Percentiles rank a stretch among this genome's conserved stretches.
Conservation (phyloP, 331 rosid genomes). For the Telfairia occidentalis region DNA sequence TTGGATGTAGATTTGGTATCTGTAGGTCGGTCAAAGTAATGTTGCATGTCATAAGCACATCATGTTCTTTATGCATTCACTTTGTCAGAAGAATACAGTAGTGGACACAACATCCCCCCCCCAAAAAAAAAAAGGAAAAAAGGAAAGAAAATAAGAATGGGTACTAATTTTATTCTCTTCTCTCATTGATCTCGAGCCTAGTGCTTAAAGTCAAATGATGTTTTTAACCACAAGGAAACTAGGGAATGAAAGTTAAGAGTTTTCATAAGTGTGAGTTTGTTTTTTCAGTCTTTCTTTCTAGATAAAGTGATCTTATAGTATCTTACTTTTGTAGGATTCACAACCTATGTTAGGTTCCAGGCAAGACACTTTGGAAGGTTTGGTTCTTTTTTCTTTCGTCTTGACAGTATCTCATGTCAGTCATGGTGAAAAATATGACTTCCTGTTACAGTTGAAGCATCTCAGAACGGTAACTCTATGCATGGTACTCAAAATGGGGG, state of each 20-base stretch:
- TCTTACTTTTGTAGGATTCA: constrained; percentile 44
- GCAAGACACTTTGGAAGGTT: constrained; percentile 85
- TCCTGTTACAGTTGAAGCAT: constrained; percentile 46
- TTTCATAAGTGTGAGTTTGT: background rate
- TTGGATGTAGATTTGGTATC: background rate
- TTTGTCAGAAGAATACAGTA: background rate
- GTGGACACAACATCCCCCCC: background rate
- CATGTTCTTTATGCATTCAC: background rate
- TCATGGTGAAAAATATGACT: background rate
- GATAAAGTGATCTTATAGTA: constrained; percentile 11
- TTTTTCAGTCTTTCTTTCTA: background rate
- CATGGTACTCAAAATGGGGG: constrained; percentile 67
- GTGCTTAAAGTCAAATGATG: background rate
- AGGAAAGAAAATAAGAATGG: background rate
- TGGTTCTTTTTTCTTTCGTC: constrained; percentile 19
- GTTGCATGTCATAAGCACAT: background rate
- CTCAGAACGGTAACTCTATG: constrained; percentile 16
- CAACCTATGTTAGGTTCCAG: constrained; percentile 66
- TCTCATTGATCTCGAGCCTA: background rate
- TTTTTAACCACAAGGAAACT: background rate
- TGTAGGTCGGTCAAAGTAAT: background rate
- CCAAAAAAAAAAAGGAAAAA: background rate
- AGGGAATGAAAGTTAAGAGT: background rate
- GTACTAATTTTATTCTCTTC: background rate
- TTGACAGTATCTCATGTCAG: constrained; percentile 9